Evolutionary conservation across 1,284 basidiomycete genomes (phyloP), one percentile per base, ranked within the genome.

Genomic region (Ganoderma leucocontextum): DNA sequence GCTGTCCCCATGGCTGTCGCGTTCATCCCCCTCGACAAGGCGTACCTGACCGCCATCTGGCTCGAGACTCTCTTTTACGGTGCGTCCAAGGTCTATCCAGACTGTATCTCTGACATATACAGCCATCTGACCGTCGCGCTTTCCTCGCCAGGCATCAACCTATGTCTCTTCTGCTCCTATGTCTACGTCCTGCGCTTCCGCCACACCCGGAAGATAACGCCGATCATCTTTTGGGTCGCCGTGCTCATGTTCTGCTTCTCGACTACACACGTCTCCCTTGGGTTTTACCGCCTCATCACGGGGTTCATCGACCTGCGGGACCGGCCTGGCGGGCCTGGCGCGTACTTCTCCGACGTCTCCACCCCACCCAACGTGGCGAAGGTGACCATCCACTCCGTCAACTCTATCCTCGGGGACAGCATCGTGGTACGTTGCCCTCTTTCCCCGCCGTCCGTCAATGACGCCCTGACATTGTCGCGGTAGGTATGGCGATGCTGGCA

Each of bases 401-500:
- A 81, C 64, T 80, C 79, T 4, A 75, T 81, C 47, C 70, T 81
- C 15, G 80, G 80, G 9, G 80, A 82, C 64, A 77, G 79, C 67
- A 78, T 82, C 29, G 79, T 81, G 53, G 80, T 80, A 67, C 38
- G 79, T 75, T 15, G 15, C 19, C 22, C 15, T 25, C n/a, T 17
- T 5, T 53, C 6, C 25, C 29, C 41, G 33, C 35, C 35, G 42
- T n/a, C 29, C 29, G 25, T 41, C 41, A 15, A 41, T 41, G 41
- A n/a, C n/a, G 44, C 9, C 39, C 22, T 60, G 22, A 55, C 15
- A 12, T 47, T 53, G 4, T n/a, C 33, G 10, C 33, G 52, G 5
- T 65, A 80, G 79, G 79, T 81, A 8, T 82, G 80, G 80, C 73
- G 81, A 62, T 82, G 81, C 68, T 82, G 73, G 59, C 78, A 80